Percentiles rank a stretch among this genome's conserved stretches.
Conservation (phyloP, 768 basidiomycete species). For the Agrocybe chaxingu region DNA sequence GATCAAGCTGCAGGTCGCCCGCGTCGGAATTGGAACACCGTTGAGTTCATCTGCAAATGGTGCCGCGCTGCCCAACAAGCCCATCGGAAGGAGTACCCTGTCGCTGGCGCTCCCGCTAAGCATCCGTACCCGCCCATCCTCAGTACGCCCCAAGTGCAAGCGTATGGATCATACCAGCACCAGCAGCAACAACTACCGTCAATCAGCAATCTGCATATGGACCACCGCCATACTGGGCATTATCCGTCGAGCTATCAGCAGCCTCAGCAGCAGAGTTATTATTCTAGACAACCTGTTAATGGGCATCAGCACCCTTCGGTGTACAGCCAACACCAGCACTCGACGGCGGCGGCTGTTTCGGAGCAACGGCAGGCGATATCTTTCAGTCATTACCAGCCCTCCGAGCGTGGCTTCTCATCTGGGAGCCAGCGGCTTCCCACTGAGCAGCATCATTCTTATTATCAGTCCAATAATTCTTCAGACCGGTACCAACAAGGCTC, state of each 20-base stretch:
- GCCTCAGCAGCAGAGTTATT: too few relatives aligned
- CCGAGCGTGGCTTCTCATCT: slow-evolving; percentile 34
- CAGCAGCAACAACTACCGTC: slow-evolving; percentile 1
- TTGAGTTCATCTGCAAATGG: slow-evolving; percentile 72
- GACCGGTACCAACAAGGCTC: slow-evolving; percentile 7
- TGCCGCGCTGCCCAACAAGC: slow-evolving; percentile 36
- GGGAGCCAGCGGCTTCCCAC: slow-evolving; percentile 14
- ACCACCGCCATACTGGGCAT: neutral
- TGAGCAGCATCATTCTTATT: slow-evolving; percentile 22
- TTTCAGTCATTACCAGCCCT: slow-evolving; percentile 48
- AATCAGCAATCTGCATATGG: neutral
- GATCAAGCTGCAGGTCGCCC: slow-evolving; percentile 64
- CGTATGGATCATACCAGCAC: neutral
- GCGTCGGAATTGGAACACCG: slow-evolving; percentile 79
- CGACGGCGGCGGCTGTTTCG: neutral
- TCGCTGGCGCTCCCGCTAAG: slow-evolving; percentile 1
- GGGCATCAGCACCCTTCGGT: too few relatives aligned
- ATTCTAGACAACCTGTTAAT: too few relatives aligned
- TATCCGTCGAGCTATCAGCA: too few relatives aligned
- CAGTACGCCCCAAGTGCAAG: neutral
- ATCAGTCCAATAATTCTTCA: slow-evolving; percentile 9
- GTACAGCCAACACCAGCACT: too few relatives aligned
- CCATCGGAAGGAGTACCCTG: neutral
- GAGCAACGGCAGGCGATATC: slow-evolving; percentile 27
- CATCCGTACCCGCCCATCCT: slow-evolving; percentile 4